Evolutionary conservation across 352 stramenopile species (phyloP).

Genomic region (Globisporangium megalacanthum): DNA sequence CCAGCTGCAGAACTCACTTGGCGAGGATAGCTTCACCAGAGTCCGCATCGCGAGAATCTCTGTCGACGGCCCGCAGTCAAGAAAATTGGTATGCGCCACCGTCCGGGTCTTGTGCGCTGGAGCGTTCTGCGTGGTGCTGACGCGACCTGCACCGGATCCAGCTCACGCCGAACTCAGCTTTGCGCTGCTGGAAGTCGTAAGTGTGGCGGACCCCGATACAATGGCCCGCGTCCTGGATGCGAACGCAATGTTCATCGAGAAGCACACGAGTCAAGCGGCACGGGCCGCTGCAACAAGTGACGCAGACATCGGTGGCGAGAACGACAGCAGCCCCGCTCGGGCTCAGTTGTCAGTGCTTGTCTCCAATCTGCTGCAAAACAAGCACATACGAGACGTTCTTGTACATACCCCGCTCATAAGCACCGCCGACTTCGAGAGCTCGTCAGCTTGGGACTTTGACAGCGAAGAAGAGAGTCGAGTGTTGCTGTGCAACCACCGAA

Average conservation of each 20-base stretch:
- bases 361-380: slow-evolving; percentile 4
- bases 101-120: background rate
- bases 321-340: background rate
- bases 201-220: background rate
- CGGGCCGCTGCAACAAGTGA: too few relatives aligned
- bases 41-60: background rate
- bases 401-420: slow-evolving; percentile 5
- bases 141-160: background rate
- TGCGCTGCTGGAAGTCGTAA: slow-evolving; percentile 2
- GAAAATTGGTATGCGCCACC: background rate
- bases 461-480: slow-evolving; percentile 1
- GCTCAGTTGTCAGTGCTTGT: slow-evolving; percentile 1
- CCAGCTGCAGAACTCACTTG: background rate
- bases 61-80: background rate
- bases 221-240: background rate
- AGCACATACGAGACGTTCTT: slow-evolving; percentile 1
- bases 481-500: background rate
- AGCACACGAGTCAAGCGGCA: background rate
- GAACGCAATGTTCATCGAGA: background rate
- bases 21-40: background rate
- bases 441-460: slow-evolving; percentile 5
- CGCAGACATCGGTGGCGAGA: too few relatives aligned
- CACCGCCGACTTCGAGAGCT: slow-evolving; percentile 7
- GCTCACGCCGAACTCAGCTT: background rate
- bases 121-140: background rate